Base-by-base conservation (phyloP, 2,329 filamentous ascomycete species). In the Arthrocladium fulminans region DNA sequence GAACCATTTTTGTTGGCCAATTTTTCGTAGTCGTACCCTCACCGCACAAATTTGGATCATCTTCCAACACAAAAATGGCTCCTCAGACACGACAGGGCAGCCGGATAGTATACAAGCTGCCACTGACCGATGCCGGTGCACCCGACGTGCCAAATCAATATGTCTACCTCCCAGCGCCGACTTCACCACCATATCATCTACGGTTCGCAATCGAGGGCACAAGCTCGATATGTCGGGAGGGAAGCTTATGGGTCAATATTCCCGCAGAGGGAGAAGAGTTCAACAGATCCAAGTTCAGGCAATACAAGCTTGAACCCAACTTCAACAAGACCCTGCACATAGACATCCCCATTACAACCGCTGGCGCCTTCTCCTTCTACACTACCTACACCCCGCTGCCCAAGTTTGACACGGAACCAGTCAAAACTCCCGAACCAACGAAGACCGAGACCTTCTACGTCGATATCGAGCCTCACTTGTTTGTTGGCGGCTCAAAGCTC, bases 181-280 rank as follows among this genome's bases (percentile, higher is more conserved):
- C 75, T 34, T 76, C 83, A n/a, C 84, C 74, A 12, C 65, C 84
- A 35, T 83, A 97, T 61, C 78, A 46, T 30, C 46, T 60, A 17
- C 47, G 58, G 27, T 57, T 60, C 47, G 55, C 58, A 20, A 58
- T 60, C 25, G 58, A 60, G 44, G 58, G 58, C 17, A 53, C 58
- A 17, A 60, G 90, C 64, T 95, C 90, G 53, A 92, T 98, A 73
- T 96, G 89, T 67, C 81, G 88, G 57, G 76, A 95, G 68, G 92
- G 94, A 51, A 96, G 86, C 63, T 75, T 98, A 54, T 98, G 92
- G 90, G 84, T 95, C 61, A 98, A 98, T 66, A 86, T 97, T 52
- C 92, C 92, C 6, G 78, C 83, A 52, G 74, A 82, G 59, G 88
- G 83, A 51, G 72, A 80, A 43, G 71, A 80, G 37, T 98, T 97